Conservation (phyloP, 2,329 filamentous ascomycete species). For the Chalaropsis ovoidea region DNA sequence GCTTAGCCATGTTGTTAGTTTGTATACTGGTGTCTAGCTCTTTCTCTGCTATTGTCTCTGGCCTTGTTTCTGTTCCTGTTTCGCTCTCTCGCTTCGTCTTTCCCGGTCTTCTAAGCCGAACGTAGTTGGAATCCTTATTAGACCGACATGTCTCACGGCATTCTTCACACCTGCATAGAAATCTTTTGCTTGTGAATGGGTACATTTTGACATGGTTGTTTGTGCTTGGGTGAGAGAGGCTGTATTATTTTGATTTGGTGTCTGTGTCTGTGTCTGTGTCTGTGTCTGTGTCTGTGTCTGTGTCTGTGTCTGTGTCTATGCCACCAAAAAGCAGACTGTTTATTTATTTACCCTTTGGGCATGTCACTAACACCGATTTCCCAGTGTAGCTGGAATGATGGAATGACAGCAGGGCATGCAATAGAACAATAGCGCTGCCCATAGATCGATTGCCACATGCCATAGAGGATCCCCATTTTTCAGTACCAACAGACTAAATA, state of each 20-base stretch:
- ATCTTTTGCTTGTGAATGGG: neutral
- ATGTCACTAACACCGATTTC: neutral
- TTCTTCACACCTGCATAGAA: neutral
- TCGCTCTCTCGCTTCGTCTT: conserved; percentile 12
- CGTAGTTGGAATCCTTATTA: neutral
- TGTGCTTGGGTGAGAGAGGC: neutral
- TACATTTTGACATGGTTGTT: neutral
- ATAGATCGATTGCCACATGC: neutral
- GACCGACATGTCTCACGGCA: conserved; percentile 3
- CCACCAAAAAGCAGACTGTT: neutral
- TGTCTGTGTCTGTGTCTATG: neutral
- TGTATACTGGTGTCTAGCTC: neutral
- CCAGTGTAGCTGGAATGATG: neutral
- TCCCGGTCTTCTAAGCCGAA: neutral
- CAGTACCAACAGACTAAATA: neutral
- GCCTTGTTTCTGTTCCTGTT: neutral
- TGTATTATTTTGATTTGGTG: neutral
- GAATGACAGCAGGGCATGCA: neutral
- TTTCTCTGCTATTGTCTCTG: neutral
- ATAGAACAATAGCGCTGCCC: conserved; percentile 1
- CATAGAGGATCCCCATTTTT: neutral
- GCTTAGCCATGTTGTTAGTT: neutral
- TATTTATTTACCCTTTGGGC: neutral
- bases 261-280: neutral
- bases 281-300: neutral